Conservation (phyloP, 768 basidiomycete species). For the Sistotremastrum suecicum region DNA sequence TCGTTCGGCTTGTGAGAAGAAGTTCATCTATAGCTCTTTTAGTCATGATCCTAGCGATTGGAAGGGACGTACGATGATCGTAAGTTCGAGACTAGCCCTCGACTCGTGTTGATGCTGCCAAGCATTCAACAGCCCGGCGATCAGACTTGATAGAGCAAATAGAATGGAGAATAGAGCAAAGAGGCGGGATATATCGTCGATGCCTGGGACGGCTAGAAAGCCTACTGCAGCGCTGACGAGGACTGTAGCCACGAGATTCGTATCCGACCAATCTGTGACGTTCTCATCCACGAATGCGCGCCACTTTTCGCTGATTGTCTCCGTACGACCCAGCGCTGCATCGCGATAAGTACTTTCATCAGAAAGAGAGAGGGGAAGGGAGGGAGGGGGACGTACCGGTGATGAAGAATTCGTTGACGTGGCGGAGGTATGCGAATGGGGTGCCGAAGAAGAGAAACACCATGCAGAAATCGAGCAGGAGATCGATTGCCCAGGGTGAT, state of each 20-base stretch:
- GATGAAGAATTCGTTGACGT: conserved; percentile 4
- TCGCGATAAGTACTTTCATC: too few species aligned
- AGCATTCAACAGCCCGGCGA: conserved; percentile 1
- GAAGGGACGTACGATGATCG: conserved; percentile 1
- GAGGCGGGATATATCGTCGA: neutral
- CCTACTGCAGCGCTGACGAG: conserved; percentile 5
- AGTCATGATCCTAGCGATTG: neutral
- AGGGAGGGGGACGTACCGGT: neutral
- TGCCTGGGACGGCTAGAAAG: conserved; percentile 6
- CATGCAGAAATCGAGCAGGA: neutral
- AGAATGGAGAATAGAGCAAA: conserved; percentile 1
- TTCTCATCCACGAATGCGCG: conserved; percentile 3
- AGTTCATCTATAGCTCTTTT: too few species aligned
- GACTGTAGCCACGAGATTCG: conserved; percentile 3
- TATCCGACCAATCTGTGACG: conserved; percentile 3
- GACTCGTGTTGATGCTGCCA: conserved; percentile 4
- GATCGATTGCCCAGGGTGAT: neutral
- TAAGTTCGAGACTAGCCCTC: neutral
- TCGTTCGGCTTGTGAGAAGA: conserved; percentile 1
- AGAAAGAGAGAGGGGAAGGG: too few species aligned
- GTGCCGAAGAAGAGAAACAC: conserved; percentile 2
- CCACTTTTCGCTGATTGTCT: conserved; percentile 4
- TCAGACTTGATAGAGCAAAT: conserved; percentile 1
- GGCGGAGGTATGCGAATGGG: conserved; percentile 2
- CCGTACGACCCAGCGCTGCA: neutral